phyloP scores from a whole-genome alignment of 2,329 filamentous ascomycete genomes.

The Aspergillus chevalieri region DNA sequence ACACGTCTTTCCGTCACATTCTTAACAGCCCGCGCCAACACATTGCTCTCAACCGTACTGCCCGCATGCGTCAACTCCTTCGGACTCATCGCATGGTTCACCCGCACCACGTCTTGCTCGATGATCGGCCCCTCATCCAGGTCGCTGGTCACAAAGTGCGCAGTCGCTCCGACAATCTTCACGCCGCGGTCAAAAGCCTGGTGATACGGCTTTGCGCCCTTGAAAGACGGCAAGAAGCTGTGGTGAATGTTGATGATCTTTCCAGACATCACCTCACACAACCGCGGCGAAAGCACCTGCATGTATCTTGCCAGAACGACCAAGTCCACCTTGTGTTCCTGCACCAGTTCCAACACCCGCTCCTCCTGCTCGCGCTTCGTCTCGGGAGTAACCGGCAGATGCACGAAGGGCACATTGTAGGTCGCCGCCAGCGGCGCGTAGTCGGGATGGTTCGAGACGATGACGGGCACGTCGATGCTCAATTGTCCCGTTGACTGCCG shows the following conservation, averaged over 20 bases:
- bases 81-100: conserved; percentile 69
- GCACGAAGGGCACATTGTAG: conserved; percentile 73
- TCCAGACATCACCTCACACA: conserved; percentile 74
- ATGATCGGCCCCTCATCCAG: conserved; percentile 84
- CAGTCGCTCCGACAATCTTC: conserved; percentile 81
- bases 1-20: conserved; percentile 75
- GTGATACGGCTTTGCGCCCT: conserved; percentile 82
- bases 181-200: conserved; percentile 81
- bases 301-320: conserved; percentile 80
- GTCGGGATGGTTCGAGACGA: conserved; percentile 77
- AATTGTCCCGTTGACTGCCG: conserved; percentile 68
- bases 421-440: conserved; percentile 62
- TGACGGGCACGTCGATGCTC: conserved; percentile 66
- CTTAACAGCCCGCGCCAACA: conserved; percentile 73
- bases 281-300: conserved; percentile 70
- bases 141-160: conserved; percentile 80
- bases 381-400: conserved; percentile 71
- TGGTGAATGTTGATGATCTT: conserved; percentile 92
- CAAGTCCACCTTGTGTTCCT: conserved; percentile 65
- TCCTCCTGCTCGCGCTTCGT: conserved; percentile 70
- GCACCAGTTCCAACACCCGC: conserved; percentile 64
- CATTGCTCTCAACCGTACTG: conserved; percentile 77
- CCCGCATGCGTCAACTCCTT: conserved; percentile 74
- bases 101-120: conserved; percentile 71
- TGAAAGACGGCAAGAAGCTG: conserved; percentile 79